A percentile compares a stretch with the other conserved stretches of the same genome.
Conservation (phyloP, 1,139 yeast genomes). For the Yamadazyma membranifaciens region DNA sequence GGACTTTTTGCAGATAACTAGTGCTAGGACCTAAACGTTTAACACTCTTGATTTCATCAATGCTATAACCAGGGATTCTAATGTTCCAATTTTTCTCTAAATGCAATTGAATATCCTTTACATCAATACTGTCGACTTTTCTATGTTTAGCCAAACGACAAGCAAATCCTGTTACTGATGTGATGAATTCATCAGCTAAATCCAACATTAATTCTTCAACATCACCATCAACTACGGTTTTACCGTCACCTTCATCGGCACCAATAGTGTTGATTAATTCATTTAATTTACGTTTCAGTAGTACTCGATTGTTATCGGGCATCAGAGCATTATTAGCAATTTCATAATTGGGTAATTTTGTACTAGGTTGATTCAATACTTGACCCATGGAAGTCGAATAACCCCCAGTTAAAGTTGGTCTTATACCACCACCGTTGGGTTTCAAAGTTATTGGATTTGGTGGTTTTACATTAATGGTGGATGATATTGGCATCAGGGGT, state of each 20-base stretch:
- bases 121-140: conserved; percentile 83
- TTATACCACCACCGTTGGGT: conserved; percentile 33
- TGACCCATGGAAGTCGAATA: conserved; percentile 63
- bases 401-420: conserved; percentile 90
- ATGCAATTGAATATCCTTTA: conserved; percentile 86
- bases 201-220: conserved; percentile 90
- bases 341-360: conserved; percentile 79
- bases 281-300: conserved; percentile 82
- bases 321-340: conserved; percentile 48
- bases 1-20: conserved; percentile 64
- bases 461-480: conserved; percentile 60
- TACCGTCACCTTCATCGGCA: conserved; percentile 83
- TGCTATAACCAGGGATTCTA: conserved; percentile 87
- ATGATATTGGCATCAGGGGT: conserved; percentile 73
- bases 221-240: conserved; percentile 91
- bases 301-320: conserved; percentile 68
- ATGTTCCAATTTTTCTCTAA: conserved; percentile 95
- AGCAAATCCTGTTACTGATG: conserved; percentile 87
- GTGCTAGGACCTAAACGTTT: conserved; percentile 78
- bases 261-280: conserved; percentile 84
- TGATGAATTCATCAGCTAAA: conserved; percentile 92
- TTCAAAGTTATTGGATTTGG: conserved; percentile 63
- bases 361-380: conserved; percentile 71
- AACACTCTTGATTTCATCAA: conserved; percentile 85
- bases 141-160: conserved; percentile 94